Evolutionary conservation across 2,329 filamentous ascomycete genomes (phyloP).

Genomic region (Sporothrix brunneoviolacea): DNA sequence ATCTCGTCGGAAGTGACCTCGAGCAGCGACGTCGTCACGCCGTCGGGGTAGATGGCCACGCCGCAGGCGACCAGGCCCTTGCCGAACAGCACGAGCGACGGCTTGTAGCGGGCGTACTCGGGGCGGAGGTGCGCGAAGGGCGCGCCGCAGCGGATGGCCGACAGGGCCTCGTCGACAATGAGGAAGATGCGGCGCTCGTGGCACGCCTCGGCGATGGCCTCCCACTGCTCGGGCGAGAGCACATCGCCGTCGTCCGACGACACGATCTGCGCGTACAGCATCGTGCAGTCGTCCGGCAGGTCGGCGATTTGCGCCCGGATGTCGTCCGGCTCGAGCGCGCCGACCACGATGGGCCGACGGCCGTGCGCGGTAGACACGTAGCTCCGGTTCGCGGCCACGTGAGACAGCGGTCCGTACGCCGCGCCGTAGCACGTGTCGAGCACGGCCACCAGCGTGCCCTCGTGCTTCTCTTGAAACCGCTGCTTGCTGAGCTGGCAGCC

Average conservation of each 20-base stretch:
- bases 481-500: neutral
- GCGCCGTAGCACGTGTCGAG: no score
- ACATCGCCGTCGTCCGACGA: neutral
- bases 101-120: neutral
- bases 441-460: no score
- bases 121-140: neutral
- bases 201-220: neutral
- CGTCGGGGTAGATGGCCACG: neutral
- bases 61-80: neutral
- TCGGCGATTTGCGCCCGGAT: neutral
- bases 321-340: no score
- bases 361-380: no score
- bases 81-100: neutral
- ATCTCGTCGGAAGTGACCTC: no score
- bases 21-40: no score
- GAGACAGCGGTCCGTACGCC: no score
- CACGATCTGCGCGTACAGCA: neutral
- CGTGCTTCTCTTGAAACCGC: no score
- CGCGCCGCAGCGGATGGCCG: neutral
- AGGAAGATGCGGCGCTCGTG: neutral
- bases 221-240: neutral
- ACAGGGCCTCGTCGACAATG: neutral
- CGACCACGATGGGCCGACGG: neutral
- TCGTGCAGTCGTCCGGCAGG: neutral
- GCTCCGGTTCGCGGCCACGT: no score